Evolutionary conservation across 306 rosid genomes (phyloP).

Genomic region (Arachis stenosperma): DNA sequence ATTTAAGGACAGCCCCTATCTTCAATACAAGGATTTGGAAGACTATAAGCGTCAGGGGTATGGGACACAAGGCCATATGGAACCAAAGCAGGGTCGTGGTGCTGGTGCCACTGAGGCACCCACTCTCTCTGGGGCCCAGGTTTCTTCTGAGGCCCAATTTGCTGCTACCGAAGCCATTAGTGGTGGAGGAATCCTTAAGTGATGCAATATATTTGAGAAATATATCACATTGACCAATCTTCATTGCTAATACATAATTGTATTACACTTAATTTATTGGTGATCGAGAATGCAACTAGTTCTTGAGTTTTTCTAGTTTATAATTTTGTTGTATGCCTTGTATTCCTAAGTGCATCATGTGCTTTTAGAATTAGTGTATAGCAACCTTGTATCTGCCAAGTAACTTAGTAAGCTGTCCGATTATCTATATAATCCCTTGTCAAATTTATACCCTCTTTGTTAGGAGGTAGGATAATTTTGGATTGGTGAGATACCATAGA

Average conservation of each 20-base stretch:
- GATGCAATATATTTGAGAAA: not conserved
- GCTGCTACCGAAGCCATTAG: conserved; percentile 40
- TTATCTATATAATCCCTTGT: not conserved
- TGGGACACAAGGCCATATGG: conserved; percentile 73
- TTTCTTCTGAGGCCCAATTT: conserved; percentile 36
- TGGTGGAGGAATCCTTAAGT: conserved; percentile 48
- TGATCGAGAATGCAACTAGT: too few relatives aligned
- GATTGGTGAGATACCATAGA: conserved; percentile 8
- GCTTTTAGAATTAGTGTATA: not conserved
- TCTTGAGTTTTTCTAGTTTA: too few relatives aligned
- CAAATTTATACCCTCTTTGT: not conserved
- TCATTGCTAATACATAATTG: too few relatives aligned
- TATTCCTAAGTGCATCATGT: too few relatives aligned
- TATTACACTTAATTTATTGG: too few relatives aligned
- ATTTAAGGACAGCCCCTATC: conserved; percentile 70
- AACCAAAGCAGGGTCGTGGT: conserved; percentile 68
- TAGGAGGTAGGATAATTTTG: not conserved
- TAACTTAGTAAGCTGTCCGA: not conserved
- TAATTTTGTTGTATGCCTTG: too few relatives aligned
- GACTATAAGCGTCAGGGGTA: conserved; percentile 80
- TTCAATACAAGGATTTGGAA: conserved; percentile 63
- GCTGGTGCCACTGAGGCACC: conserved; percentile 82
- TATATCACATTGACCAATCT: too few relatives aligned
- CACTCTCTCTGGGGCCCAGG: conserved; percentile 62
- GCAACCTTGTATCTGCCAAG: not conserved